Evolutionary conservation across 140 eudicot genomes (phyloP), one percentile per base, ranked within the genome.

Genomic region (Anethum foeniculum): DNA sequence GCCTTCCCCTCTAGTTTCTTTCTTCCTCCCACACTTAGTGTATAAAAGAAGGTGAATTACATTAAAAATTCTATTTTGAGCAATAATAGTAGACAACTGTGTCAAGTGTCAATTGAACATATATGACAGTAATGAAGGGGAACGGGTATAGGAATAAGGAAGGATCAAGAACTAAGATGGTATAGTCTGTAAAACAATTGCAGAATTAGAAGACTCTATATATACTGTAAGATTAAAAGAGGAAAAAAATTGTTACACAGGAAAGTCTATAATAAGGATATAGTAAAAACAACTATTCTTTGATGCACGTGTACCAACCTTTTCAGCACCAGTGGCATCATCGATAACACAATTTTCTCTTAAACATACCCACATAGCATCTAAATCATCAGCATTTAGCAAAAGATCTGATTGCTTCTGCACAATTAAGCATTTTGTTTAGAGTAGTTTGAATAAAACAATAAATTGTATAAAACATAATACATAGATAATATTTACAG

Each of bases 311-410:
- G 32, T 38, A 67, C 76, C 60, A 28, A 95, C 99, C 97, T 95
- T 95, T 82, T 95, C 99, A 82, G 99, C 99, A 77, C 99, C 97
- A 76, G 96, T 95, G 79, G 95, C 93, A 88, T 95, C 99, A 89
- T 95, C 99, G 83, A 95, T 95, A 43, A 95, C 99, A 83, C 99
- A 95, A 85, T 95, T 95, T 80, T 95, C 99, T 84, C 99, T 88
- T 69, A 95, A 88, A 89, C 97, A 95, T 56, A 95, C 96, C 99
- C 99, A 95, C 99, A 95, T 95, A 36, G 99, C 95, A 88, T 95
- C 99, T 88, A 95, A 86, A 86, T 95, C 99, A 83, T 95, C 99
- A 82, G 99, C 99, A 81, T 92, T 95, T 68, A 95, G 93, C 91
- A 95, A 87, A 47, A 85, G 95, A 87, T 95, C 99, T 79, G 99